Evolutionary conservation across 768 basidiomycete species (phyloP), one percentile per base, ranked within the genome.

Genomic region (Rhizopogon rudus): DNA sequence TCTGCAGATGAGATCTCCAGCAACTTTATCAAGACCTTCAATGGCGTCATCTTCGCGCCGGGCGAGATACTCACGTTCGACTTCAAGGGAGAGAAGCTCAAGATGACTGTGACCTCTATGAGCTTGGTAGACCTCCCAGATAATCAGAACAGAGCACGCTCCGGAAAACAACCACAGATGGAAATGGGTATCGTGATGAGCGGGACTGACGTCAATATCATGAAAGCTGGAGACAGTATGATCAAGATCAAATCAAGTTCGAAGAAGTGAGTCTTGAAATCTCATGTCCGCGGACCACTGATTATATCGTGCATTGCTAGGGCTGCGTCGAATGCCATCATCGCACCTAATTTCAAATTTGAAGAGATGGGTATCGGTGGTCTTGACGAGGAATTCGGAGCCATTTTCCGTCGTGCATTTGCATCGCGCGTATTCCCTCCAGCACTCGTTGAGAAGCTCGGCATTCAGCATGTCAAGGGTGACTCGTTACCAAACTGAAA

Each of bases 331-430:
- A 98, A 98, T 67, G 93, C 97, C 0, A 96, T 99, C 61, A 81
- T 99, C 9, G 87, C 93, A 0, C 93, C 97, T 1, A 98, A 98
- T 72, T 99, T 99, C 82, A 98, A 97, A 71, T 99, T 99, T 59
- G 91, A 96, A 65, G 97, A 99, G 69, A 98, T 99, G 96, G 97
- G 97, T 16, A 98, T 99, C 64, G 97, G 97, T 65, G 97, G 97
- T 65, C 77, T 99, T 35, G 97, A 99, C 69, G 78, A 83, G 7
- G 97, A 99, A 67, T 99, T 99, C 67, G 84, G 84, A 54, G 87
- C 93, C 42, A 99, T 99, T 65, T 99, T 99, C 78, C 91, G 97
- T 67, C 89, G 97, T 65, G 97, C 97, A 0, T 99, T 99, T 67
- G 95, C 97, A 0, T 93, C 90, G 46, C 92, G 97, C 44, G 93